Evolutionary conservation across 495 filamentous ascomycete genomes (phyloP), one percentile per base, ranked within the genome.

Genomic region (Tetracladium setigerum): DNA sequence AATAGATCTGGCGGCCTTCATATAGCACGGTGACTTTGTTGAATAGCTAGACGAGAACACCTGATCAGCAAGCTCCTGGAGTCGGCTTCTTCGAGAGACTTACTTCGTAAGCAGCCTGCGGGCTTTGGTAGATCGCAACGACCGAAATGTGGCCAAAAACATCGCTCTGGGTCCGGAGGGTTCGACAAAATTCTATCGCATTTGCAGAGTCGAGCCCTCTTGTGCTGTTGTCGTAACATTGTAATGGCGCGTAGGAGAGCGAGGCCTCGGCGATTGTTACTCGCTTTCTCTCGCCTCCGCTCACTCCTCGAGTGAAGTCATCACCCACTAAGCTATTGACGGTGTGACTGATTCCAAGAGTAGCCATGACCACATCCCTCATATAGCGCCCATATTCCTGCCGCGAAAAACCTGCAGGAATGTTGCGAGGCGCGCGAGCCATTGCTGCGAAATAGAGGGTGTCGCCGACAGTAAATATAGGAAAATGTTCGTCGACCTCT

Each of bases 401-500:
- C 76, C 76, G 50, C 83, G 87, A 38, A 79, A 77, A 30, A 62
- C 66, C n/a, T 11, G 82, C 68, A 30, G 73, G 64, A 12, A 82
- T 68, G 0, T 80, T 72, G 4, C 68, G 65, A 15, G 84, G 83
- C 4, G 82, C 73, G 15, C 83, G 72, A 6, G 83, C 76, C 45
- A 72, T 65, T n/a, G 84, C 80, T 11, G 87, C 86, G 50, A 90
- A 88, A 2, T 74, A 73, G 18, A 92, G 60, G 0, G 87, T 92
- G 51, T 92, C 74, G 8, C 82, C 85, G n/a, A 87, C 85, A 1
- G 79, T 84, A 39, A 91, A 67, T 62, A 83, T 76, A 17, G 87
- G 86, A 59, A 89, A 89, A 65, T 90, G 85, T 4, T 82, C 74
- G 56, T 92, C 87, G 13, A 77, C 74, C 61, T 89, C 86, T 34